A percentile compares a stretch with the other conserved stretches of the same genome.
phyloP scores from a whole-genome alignment of 768 basidiomycete genomes.

The Boletus vinaceobasis region DNA sequence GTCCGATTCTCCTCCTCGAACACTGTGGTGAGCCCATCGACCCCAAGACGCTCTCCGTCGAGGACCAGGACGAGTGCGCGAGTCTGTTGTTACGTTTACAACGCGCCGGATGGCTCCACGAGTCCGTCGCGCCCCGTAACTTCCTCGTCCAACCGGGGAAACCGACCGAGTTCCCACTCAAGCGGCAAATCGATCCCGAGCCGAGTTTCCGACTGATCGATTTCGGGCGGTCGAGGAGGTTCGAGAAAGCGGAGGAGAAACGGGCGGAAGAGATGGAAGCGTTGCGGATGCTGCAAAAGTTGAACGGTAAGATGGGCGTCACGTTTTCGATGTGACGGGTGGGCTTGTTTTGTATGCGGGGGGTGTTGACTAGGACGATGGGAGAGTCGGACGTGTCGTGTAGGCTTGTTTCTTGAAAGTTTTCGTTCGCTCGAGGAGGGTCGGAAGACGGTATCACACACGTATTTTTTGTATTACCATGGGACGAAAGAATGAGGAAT shows the following conservation, averaged over 20 bases:
- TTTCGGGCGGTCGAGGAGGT: slow-evolving; percentile 40
- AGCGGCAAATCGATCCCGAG: slow-evolving; percentile 4
- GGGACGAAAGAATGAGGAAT: no score
- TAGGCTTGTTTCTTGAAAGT: no score
- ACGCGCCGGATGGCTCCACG: slow-evolving; percentile 35
- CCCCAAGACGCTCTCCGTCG: slow-evolving; percentile 26
- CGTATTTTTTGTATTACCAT: no score
- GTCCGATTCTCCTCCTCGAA: slow-evolving; percentile 46
- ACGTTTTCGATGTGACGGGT: neutral
- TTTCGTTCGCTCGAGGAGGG: no score
- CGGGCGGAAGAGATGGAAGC: neutral
- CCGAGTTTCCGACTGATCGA: slow-evolving; percentile 50
- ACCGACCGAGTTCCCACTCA: slow-evolving; percentile 27
- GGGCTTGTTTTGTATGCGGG: no score
- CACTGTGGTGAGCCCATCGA: slow-evolving; percentile 41
- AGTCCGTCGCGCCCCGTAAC: slow-evolving; percentile 42
- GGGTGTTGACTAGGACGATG: no score
- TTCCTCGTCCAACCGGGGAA: slow-evolving; percentile 43
- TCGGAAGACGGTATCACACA: no score
- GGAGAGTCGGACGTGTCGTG: no score
- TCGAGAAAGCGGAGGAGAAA: neutral
- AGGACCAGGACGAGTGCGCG: slow-evolving; percentile 40
- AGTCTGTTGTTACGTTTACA: slow-evolving; percentile 43
- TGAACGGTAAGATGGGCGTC: neutral
- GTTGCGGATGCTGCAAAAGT: slow-evolving; percentile 1